Evolutionary conservation across 2,329 filamentous ascomycete genomes (phyloP).

Genomic region (Fusarium sp.): DNA sequence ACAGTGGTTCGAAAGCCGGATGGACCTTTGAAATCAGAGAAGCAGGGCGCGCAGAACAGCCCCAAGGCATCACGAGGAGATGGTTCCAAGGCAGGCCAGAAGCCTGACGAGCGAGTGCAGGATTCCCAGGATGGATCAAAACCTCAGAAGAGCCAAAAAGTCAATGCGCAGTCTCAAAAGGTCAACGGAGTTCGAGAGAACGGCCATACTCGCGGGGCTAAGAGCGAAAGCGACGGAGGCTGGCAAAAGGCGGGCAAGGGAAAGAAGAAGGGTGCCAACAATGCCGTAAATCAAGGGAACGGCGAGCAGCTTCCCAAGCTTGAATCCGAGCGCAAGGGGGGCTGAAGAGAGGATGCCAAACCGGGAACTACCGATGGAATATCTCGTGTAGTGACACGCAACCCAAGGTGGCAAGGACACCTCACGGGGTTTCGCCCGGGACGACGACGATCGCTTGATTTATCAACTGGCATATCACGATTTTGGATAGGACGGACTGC

Average conservation of each 20-base stretch:
- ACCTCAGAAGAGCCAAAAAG: constrained; percentile 44
- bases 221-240: constrained; percentile 64
- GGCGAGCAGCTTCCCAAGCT: constrained; percentile 68
- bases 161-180: constrained; percentile 44
- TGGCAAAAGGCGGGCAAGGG: constrained; percentile 71
- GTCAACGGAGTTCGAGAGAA: constrained; percentile 60
- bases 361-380: constrained; percentile 23
- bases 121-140: constrained; percentile 43
- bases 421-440: not conserved
- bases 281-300: constrained; percentile 49
- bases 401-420: not conserved
- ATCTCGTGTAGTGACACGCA: not conserved
- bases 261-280: constrained; percentile 59
- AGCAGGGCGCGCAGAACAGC: constrained; percentile 33
- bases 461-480: constrained; percentile 21
- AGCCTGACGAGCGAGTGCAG: constrained; percentile 39
- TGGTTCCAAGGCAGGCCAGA: constrained; percentile 38
- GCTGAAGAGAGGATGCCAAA: constrained; percentile 50
- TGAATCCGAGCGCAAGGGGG: constrained; percentile 72
- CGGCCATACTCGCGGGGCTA: constrained; percentile 65
- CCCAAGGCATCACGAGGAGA: constrained; percentile 35
- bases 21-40: constrained; percentile 45
- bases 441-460: constrained; percentile 15
- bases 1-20: constrained; percentile 68
- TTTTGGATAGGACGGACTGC: constrained; percentile 41